phyloP scores from a whole-genome alignment of 495 filamentous ascomycete genomes.

The Lindgomyces ingoldianus region DNA sequence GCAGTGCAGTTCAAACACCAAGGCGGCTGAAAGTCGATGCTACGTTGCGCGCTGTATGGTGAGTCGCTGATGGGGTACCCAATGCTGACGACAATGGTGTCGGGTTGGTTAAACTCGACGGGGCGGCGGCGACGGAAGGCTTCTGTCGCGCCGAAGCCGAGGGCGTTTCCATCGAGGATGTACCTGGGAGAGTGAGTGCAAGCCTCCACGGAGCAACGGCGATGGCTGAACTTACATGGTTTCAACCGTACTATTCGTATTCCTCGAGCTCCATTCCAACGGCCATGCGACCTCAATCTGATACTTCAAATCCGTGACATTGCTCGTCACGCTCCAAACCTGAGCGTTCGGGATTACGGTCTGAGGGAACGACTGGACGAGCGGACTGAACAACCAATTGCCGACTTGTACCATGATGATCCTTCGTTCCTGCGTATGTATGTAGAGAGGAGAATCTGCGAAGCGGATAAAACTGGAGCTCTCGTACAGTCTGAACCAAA shows the following conservation, averaged over 20 bases:
- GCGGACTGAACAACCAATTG: slow-evolving; percentile 24
- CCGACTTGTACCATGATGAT: slow-evolving; percentile 18
- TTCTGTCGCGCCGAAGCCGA: slow-evolving; percentile 21
- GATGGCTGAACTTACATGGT: slow-evolving; percentile 15
- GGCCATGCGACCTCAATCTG: slow-evolving; percentile 25
- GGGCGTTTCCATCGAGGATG: slow-evolving; percentile 31
- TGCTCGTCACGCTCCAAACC: slow-evolving; percentile 20
- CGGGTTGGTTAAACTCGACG: slow-evolving; percentile 18
- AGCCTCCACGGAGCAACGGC: not conserved
- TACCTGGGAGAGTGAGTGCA: slow-evolving; percentile 11
- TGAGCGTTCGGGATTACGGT: slow-evolving; percentile 19
- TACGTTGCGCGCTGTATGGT: slow-evolving; percentile 12
- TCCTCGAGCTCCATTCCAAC: slow-evolving; percentile 25
- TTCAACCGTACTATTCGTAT: slow-evolving; percentile 18
- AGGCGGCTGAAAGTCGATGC: slow-evolving; percentile 27
- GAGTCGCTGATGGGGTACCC: slow-evolving; percentile 18
- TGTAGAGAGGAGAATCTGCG: not conserved
- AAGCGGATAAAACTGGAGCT: not conserved
- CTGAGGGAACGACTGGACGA: slow-evolving; percentile 13
- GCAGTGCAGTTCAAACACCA: slow-evolving; percentile 24
- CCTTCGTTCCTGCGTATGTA: not conserved
- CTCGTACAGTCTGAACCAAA: no score
- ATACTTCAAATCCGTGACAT: slow-evolving; percentile 1
- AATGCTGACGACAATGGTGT: slow-evolving; percentile 26
- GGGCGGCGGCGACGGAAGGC: slow-evolving; percentile 30